Conservation (phyloP, 2,329 filamentous ascomycete genomes). For the Elsinoe australis region DNA sequence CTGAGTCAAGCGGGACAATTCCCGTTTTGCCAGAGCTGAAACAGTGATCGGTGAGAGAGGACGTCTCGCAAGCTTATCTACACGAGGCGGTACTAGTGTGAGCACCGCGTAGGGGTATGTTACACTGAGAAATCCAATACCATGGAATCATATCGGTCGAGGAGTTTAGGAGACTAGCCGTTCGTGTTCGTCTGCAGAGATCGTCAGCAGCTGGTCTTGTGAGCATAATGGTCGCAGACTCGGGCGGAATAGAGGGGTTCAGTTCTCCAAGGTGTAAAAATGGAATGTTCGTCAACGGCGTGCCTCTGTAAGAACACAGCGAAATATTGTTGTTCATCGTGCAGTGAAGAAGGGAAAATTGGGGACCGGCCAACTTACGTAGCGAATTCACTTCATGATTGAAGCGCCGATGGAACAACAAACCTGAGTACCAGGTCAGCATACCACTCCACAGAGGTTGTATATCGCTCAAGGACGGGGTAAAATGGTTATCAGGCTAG, state of each 20-base stretch:
- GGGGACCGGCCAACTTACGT: no score
- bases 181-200: not conserved
- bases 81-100: not conserved
- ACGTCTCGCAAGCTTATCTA: not conserved
- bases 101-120: conserved; percentile 2
- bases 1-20: no score
- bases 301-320: conserved; percentile 59
- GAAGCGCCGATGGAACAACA: not conserved
- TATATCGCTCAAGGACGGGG: not conserved
- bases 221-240: no score
- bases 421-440: no score
- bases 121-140: not conserved
- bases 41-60: no score
- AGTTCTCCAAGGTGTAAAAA: conserved; percentile 59
- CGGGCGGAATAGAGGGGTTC: conserved; percentile 29
- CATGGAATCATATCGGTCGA: no score
- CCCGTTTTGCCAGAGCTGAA: no score
- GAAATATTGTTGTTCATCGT: conserved; percentile 53
- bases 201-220: not conserved
- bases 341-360: conserved; percentile 15
- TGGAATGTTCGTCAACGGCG: conserved; percentile 49
- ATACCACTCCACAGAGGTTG: no score
- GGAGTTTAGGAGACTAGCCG: no score
- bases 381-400: not conserved
- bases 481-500: not conserved